These are phyloP conservation scores for Eleusine coracana DNA, from an alignment of 176 grass and related monocot genomes.

Conservation along the genomic window DNA sequence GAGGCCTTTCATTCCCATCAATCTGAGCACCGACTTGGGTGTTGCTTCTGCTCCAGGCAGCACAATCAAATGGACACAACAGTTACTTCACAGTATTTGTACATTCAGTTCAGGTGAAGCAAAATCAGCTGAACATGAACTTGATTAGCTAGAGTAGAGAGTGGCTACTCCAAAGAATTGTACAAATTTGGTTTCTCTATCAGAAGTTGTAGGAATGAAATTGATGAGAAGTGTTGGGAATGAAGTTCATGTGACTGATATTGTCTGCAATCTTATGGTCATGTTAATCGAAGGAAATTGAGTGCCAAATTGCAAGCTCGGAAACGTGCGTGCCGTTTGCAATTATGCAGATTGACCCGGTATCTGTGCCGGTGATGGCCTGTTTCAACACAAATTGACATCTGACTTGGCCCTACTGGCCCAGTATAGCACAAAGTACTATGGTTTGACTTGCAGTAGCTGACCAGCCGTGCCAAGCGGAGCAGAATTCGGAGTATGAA, in stretches of 20 bases:
- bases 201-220: not conserved
- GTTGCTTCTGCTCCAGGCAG: slow-evolving; percentile 66
- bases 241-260: not conserved
- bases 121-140: not conserved
- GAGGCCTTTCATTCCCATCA: slow-evolving; percentile 88
- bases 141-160: not conserved
- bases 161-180: not conserved
- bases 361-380: not conserved
- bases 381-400: not conserved
- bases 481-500: not conserved
- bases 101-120: not conserved
- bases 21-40: slow-evolving; percentile 80
- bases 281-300: not conserved
- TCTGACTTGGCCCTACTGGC: not conserved
- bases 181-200: not conserved
- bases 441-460: not conserved
- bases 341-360: not conserved
- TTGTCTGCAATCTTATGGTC: not conserved
- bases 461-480: not conserved
- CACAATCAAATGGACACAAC: not conserved
- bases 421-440: not conserved
- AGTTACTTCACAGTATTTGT: not conserved
- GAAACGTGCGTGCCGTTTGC: not conserved
- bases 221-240: not conserved
- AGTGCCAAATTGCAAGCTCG: not conserved